A percentile compares a stretch with the other conserved stretches of the same genome.
Conservation (phyloP, 352 stramenopile species). For the Halophytophthora batemanensis region DNA sequence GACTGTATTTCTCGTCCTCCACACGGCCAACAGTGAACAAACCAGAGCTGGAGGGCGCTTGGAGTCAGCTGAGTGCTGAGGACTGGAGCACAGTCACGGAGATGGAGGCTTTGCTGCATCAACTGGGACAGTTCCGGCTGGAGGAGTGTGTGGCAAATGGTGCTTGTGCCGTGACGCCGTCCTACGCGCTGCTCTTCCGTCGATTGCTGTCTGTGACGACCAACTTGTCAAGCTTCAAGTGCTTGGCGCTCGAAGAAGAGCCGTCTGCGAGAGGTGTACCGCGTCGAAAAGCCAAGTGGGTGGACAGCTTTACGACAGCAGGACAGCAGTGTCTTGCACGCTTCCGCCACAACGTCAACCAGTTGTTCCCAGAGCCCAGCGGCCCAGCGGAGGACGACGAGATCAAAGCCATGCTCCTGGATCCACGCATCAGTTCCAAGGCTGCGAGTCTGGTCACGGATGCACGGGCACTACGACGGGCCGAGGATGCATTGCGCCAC, state of each 20-base stretch:
- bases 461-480: constrained; percentile 12
- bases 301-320: constrained; percentile 18
- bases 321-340: constrained; percentile 15
- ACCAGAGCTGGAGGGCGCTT: constrained; percentile 17
- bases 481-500: constrained; percentile 25
- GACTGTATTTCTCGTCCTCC: constrained; percentile 24
- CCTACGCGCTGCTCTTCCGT: constrained; percentile 31
- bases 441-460: constrained; percentile 24
- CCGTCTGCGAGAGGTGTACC: constrained; percentile 4
- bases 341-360: constrained; percentile 15
- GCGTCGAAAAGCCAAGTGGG: constrained; percentile 19
- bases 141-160: constrained; percentile 17
- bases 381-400: constrained; percentile 15
- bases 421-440: constrained; percentile 37
- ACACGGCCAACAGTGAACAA: constrained; percentile 8
- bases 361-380: constrained; percentile 15
- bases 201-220: constrained; percentile 27
- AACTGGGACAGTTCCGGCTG: constrained; percentile 24
- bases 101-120: constrained; percentile 29
- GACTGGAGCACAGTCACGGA: constrained; percentile 30
- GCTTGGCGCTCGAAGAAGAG: constrained; percentile 20
- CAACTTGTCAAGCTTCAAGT: constrained; percentile 26
- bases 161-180: constrained; percentile 17
- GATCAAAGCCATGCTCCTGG: constrained; percentile 40
- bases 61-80: constrained; percentile 22